A percentile compares a stretch with the other conserved stretches of the same genome.
phyloP scores from a whole-genome alignment of 805 yeast species.

The Tetrapisispora arboricola region DNA sequence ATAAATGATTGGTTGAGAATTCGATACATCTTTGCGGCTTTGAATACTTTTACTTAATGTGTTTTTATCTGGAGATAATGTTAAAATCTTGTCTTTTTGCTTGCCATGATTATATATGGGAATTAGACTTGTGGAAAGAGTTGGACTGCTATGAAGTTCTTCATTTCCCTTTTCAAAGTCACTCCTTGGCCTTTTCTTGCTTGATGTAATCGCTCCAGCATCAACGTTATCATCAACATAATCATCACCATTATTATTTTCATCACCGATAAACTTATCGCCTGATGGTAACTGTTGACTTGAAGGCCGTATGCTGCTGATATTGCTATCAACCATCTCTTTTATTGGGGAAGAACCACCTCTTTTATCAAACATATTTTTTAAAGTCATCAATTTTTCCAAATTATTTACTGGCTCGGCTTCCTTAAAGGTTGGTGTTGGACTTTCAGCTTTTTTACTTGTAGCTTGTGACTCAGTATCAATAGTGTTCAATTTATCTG shows the following conservation, averaged over 20 bases:
- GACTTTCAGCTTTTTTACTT: not conserved
- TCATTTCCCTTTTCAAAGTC: not conserved
- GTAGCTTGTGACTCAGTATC: too few species aligned
- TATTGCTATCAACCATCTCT: not conserved
- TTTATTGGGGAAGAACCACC: constrained; percentile 2
- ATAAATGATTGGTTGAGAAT: too few species aligned
- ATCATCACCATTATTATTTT: too few species aligned
- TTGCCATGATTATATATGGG: not conserved
- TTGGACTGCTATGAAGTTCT: not conserved
- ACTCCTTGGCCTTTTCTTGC: not conserved
- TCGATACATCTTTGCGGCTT: too few species aligned
- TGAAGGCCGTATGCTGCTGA: not conserved
- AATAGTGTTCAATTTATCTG: not conserved
- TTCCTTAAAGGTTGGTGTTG: not conserved
- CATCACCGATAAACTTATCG: too few species aligned
- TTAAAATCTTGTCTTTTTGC: too few species aligned
- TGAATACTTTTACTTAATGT: too few species aligned
- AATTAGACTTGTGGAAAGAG: too few species aligned
- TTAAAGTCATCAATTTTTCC: not conserved
- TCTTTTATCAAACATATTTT: not conserved
- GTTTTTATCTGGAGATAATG: too few species aligned
- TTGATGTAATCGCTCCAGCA: too few species aligned
- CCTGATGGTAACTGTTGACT: too few species aligned
- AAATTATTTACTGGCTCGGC: not conserved
- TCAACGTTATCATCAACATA: too few species aligned